These are phyloP conservation scores for Eucalyptus erythrocorys DNA, from an alignment of 345 rosid species.

Conservation along the genomic window DNA sequence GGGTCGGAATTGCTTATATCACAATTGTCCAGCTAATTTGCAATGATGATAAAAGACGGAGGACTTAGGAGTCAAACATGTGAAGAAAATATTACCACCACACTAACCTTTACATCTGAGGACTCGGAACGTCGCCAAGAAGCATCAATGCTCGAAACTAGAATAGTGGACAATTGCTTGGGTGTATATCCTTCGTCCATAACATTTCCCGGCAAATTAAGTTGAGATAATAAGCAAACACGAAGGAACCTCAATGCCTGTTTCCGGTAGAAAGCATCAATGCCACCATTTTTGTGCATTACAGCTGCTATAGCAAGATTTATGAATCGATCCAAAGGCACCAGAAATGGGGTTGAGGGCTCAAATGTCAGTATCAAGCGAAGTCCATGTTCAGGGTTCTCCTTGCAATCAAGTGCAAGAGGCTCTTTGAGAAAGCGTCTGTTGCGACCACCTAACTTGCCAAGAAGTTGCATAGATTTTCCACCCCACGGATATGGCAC, in stretches of 20 bases:
- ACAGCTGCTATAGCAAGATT: slow-evolving; percentile 95
- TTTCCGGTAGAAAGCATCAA: slow-evolving; percentile 75
- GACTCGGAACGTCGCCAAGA: slow-evolving; percentile 74
- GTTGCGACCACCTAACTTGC: slow-evolving; percentile 98
- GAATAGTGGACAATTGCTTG: slow-evolving; percentile 46
- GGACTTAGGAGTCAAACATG: neutral
- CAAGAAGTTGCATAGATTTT: slow-evolving; percentile 89
- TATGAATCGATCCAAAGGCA: slow-evolving; percentile 85
- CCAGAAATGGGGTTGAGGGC: slow-evolving; percentile 91
- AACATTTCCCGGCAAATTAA: slow-evolving; percentile 85
- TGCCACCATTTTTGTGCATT: slow-evolving; percentile 46
- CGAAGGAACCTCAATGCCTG: slow-evolving; percentile 85
- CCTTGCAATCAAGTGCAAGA: slow-evolving; percentile 95
- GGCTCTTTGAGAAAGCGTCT: slow-evolving; percentile 97
- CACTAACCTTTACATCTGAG: slow-evolving; percentile 71
- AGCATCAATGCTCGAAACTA: slow-evolving; percentile 59
- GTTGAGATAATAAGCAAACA: slow-evolving; percentile 90
- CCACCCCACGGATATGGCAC: slow-evolving; percentile 92
- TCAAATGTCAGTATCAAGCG: slow-evolving; percentile 94
- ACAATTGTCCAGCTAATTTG: neutral
- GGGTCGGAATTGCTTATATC: neutral
- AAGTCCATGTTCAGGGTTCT: slow-evolving; percentile 95
- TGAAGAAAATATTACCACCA: neutral
- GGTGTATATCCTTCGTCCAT: slow-evolving; percentile 60
- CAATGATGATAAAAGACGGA: neutral